Conservation (phyloP, 306 rosid species). For the Ormosia semicastrata region DNA sequence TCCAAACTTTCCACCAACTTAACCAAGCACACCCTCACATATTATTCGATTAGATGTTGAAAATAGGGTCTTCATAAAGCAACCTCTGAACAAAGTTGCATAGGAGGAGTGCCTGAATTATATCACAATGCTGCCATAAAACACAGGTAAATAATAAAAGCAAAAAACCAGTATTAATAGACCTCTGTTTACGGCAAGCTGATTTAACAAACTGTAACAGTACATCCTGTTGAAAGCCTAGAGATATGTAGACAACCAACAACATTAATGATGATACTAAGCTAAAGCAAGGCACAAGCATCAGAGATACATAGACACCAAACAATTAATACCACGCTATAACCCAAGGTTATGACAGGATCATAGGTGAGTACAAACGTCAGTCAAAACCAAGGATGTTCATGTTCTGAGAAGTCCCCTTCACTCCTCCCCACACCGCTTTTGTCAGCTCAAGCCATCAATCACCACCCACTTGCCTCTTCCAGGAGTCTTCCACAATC, state of each 20-base stretch:
- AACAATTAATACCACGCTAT: background rate
- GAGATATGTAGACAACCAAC: background rate
- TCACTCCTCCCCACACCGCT: background rate
- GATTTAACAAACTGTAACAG: background rate
- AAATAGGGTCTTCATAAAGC: no score
- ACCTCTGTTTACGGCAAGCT: background rate
- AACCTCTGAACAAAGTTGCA: no score
- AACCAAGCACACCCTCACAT: no score
- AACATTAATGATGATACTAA: background rate
- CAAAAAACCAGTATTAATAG: background rate
- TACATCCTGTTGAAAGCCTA: slow-evolving; percentile 7
- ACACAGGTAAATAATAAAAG: background rate
- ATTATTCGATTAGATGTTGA: no score
- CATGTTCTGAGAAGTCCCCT: background rate
- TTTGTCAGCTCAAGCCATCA: slow-evolving; percentile 35
- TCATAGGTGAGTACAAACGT: background rate
- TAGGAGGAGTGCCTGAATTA: no score
- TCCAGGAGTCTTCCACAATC: slow-evolving; percentile 97
- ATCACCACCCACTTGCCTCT: slow-evolving; percentile 95
- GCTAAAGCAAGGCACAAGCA: background rate
- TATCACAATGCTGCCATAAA: background rate
- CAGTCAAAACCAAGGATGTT: background rate
- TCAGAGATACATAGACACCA: background rate
- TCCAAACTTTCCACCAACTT: no score
- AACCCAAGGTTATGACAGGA: background rate